Evolutionary conservation across 768 basidiomycete species (phyloP).

Genomic region (Suillus clintonianus): DNA sequence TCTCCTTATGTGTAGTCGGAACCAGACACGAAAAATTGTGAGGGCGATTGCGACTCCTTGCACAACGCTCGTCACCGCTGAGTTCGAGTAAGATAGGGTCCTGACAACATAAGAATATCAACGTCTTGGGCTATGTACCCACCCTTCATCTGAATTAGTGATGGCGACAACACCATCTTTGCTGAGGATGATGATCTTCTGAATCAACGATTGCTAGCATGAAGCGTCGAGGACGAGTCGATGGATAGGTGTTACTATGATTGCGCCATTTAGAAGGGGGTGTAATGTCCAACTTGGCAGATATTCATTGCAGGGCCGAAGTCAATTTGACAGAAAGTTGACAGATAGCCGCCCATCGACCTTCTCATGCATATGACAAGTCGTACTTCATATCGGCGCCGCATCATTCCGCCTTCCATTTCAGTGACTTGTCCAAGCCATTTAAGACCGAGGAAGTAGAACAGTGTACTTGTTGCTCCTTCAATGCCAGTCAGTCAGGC

Average conservation of each 20-base stretch:
- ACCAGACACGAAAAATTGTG: slow-evolving; percentile 28
- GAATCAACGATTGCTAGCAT: neutral
- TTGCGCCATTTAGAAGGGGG: neutral
- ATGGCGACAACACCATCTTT: neutral
- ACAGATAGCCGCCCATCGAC: neutral
- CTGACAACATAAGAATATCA: neutral
- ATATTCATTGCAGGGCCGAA: neutral
- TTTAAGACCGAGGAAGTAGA: neutral
- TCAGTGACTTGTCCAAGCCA: neutral
- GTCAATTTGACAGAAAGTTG: neutral
- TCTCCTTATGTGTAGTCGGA: slow-evolving; percentile 22
- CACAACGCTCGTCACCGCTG: slow-evolving; percentile 12
- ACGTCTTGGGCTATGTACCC: neutral
- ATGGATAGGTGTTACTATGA: neutral
- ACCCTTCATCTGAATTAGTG: slow-evolving; percentile 4
- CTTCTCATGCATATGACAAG: neutral
- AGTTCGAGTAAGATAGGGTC: neutral
- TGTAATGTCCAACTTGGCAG: neutral
- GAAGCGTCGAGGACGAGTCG: neutral
- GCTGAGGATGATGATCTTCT: neutral
- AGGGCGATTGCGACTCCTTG: slow-evolving; percentile 20
- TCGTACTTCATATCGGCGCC: neutral
- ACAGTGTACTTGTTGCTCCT: neutral
- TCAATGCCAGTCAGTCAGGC: neutral
- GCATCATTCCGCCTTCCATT: neutral